phyloP scores from a whole-genome alignment of 805 yeast genomes.

The Wickerhamiella allomyrinae region DNA sequence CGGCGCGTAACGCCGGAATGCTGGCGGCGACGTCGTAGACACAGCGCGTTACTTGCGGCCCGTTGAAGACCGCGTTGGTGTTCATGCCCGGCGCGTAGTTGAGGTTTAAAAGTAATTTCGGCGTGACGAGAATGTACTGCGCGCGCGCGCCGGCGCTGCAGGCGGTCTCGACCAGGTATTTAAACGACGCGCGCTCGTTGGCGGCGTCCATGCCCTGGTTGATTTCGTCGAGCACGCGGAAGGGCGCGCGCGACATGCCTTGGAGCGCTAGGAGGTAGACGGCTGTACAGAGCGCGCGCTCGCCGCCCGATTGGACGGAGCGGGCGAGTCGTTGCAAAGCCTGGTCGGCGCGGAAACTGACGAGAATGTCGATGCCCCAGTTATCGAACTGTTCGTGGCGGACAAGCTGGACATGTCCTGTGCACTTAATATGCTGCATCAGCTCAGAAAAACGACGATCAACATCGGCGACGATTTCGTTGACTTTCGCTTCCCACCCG shows the following conservation, averaged over 20 bases:
- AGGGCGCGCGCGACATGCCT: slow-evolving; percentile 76
- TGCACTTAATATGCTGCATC: slow-evolving; percentile 55
- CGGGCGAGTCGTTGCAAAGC: slow-evolving; percentile 59
- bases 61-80: neutral
- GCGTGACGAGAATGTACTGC: slow-evolving; percentile 87
- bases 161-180: slow-evolving; percentile 71
- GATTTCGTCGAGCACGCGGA: slow-evolving; percentile 92
- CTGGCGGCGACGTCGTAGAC: too few relatives aligned
- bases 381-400: slow-evolving; percentile 41
- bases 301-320: slow-evolving; percentile 96
- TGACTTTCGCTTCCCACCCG: slow-evolving; percentile 51
- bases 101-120: slow-evolving; percentile 68
- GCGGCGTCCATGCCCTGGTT: slow-evolving; percentile 97
- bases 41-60: neutral
- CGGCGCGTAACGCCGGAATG: too few relatives aligned
- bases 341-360: slow-evolving; percentile 69
- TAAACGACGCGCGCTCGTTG: slow-evolving; percentile 78
- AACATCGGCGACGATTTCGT: slow-evolving; percentile 37
- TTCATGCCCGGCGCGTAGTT: neutral
- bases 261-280: slow-evolving; percentile 82
- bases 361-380: slow-evolving; percentile 77
- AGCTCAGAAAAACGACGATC: slow-evolving; percentile 51
- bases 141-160: slow-evolving; percentile 38
- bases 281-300: slow-evolving; percentile 88
- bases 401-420: slow-evolving; percentile 59